Evolutionary conservation across 1,284 basidiomycete species (phyloP).

Genomic region (Trichosporon sp.): DNA sequence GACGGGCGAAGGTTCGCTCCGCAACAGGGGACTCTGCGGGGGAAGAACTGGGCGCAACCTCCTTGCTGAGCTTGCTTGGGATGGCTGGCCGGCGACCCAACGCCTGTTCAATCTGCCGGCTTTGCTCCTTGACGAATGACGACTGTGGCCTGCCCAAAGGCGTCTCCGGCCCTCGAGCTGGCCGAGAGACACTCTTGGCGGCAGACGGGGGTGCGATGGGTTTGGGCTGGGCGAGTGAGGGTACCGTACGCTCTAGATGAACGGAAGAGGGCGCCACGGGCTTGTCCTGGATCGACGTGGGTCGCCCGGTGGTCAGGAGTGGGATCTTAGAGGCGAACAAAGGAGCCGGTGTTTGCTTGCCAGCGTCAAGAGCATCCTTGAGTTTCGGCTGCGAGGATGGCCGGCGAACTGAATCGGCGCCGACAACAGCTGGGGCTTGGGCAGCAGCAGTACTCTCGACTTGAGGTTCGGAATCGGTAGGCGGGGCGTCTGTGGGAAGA

Average conservation of each 20-base stretch:
- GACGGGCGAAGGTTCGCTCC: not conserved
- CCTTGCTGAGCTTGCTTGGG: not conserved
- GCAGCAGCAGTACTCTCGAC: not conserved
- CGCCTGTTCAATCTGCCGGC: not conserved
- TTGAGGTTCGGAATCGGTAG: not conserved
- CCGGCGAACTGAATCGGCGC: not conserved
- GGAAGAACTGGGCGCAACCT: not conserved
- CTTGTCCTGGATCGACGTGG: not conserved
- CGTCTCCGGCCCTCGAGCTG: not conserved
- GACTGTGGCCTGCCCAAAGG: not conserved
- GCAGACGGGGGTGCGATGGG: not conserved
- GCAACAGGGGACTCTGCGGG: not conserved
- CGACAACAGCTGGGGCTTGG: not conserved
- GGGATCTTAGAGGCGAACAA: not conserved
- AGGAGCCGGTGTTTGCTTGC: not conserved
- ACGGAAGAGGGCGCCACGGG: not conserved
- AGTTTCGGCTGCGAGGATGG: not conserved
- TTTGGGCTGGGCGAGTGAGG: not conserved
- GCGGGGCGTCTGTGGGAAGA: not conserved
- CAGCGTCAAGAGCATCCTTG: not conserved
- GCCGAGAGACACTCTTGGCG: not conserved
- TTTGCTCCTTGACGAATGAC: not conserved
- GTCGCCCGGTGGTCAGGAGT: not conserved
- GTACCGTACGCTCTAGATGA: not conserved
- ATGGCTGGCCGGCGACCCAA: not conserved